A percentile compares a stretch with the other conserved stretches of the same genome.
Evolutionary conservation across 148 eudicot genomes (phyloP).

Genomic region (Rhododendron henanense): DNA sequence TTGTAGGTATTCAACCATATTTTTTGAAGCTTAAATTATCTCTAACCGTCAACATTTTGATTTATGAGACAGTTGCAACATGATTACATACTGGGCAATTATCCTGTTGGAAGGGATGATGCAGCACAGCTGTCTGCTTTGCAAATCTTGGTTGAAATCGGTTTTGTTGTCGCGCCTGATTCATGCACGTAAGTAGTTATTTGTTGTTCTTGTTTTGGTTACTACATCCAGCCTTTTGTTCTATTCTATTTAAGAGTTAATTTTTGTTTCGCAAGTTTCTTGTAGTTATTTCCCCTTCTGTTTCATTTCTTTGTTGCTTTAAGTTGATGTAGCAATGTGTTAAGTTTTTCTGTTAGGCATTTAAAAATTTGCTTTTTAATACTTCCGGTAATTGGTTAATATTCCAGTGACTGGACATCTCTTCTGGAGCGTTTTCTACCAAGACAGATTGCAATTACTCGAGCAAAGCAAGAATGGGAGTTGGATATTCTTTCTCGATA

Average conservation of each 20-base stretch:
- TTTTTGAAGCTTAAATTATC: conserved; percentile 3
- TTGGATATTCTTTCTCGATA: conserved; percentile 79
- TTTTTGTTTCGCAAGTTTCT: not conserved
- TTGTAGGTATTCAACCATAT: not conserved
- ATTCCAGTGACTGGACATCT: conserved; percentile 89
- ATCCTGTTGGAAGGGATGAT: conserved; percentile 98
- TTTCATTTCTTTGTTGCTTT: not conserved
- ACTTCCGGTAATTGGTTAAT: not conserved
- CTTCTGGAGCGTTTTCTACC: conserved; percentile 90
- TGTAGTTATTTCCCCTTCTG: not conserved
- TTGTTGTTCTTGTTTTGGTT: not conserved
- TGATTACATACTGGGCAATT: conserved; percentile 94
- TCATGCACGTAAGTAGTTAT: conserved; percentile 74
- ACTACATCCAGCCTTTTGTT: not conserved
- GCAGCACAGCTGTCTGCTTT: conserved; percentile 90
- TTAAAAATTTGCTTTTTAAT: not conserved
- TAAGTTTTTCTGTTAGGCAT: not conserved
- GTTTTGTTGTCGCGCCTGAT: conserved; percentile 70
- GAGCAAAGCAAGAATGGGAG: conserved; percentile 93
- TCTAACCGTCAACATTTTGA: not conserved
- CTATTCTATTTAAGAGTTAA: not conserved
- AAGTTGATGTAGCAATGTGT: not conserved
- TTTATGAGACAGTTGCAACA: conserved; percentile 70
- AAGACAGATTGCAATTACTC: conserved; percentile 84
- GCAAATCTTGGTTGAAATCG: conserved; percentile 90